These are phyloP conservation scores for Haplosporangium sp. DNA, from an alignment of 371 early-diverging fungal genomes.

Conservation along the genomic window DNA sequence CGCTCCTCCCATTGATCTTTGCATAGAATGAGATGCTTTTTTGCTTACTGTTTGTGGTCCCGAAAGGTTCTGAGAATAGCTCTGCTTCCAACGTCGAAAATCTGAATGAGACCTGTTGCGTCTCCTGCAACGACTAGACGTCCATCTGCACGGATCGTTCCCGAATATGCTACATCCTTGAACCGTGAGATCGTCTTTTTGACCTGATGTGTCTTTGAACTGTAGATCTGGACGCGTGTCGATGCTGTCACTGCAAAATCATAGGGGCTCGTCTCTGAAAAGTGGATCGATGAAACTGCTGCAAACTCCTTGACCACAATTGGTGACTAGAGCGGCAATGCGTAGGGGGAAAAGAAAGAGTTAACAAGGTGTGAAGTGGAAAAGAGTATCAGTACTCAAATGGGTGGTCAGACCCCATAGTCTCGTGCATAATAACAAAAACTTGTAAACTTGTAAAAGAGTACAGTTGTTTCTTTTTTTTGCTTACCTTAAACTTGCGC, in stretches of 20 bases:
- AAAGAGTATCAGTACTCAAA: neutral
- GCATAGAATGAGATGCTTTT: neutral
- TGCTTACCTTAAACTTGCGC: slow-evolving; percentile 81
- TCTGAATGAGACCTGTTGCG: slow-evolving; percentile 87
- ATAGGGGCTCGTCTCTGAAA: slow-evolving; percentile 85
- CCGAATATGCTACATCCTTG: slow-evolving; percentile 87
- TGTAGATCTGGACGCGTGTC: slow-evolving; percentile 92
- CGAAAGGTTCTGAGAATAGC: slow-evolving; percentile 88
- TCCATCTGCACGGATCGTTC: slow-evolving; percentile 86
- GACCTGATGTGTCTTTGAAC: slow-evolving; percentile 79
- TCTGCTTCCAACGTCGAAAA: slow-evolving; percentile 82
- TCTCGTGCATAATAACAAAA: no score
- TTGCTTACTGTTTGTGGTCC: slow-evolving; percentile 85
- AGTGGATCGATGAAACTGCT: slow-evolving; percentile 85
- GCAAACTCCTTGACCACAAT: slow-evolving; percentile 90
- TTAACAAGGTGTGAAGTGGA: neutral
- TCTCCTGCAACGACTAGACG: slow-evolving; percentile 94
- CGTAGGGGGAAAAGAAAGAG: neutral
- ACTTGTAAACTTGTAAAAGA: no score
- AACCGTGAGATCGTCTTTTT: slow-evolving; percentile 93
- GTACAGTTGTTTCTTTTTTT: neutral
- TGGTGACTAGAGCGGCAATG: slow-evolving; percentile 67
- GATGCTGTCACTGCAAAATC: slow-evolving; percentile 92
- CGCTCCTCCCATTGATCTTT: no score
- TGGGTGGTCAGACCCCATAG: no score